Evolutionary conservation across 192 early-diverging fungal genomes (phyloP), one percentile per base, ranked within the genome.

Genomic region (Powellomyces hirtus): DNA sequence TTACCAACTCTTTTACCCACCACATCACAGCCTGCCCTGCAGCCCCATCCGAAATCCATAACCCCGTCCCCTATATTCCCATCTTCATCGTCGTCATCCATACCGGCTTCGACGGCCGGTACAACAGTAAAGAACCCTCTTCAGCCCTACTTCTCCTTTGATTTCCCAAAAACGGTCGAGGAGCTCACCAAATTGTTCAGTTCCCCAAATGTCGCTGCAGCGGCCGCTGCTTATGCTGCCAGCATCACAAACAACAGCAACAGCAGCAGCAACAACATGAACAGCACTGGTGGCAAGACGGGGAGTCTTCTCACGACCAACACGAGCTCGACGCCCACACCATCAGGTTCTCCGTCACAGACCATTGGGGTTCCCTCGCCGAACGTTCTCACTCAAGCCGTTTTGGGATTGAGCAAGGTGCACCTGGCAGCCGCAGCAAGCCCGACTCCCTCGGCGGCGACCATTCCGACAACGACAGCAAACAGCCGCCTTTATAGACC

Each of bases 91-190:
- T 24, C 46, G 4, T 14, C 46, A 7, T 24, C 46, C n/a, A 49
- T 14, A 2, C 46, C 46, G n/a, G 16, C 46, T 16, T 49, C 46
- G 5, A 2, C 16, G n/a, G 46, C 5, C 14, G 46, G 4, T 7
- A 3, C 14, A 3, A 24, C n/a, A 49, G 46, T 24, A 24, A 49
- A 5, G n/a, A 49, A 49, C 5, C 46, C 46, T 3, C 2, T 49
- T n/a, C 31, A 65, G 36, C 35, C 63, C 46, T 31, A 57, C 38
- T 60, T 57, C 27, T 31, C 31, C 16, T 62, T 70, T 51, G 68
- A 70, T 1, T 70, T 70, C 37, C 68, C 68, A n/a, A 70, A 70
- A 38, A 70, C 68, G 30, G 35, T 70, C 2, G 68, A 70, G 34
- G 68, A 70, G 51, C 34, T 53, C 24, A 60, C 58, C 5, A 44